A percentile compares a stretch with the other conserved stretches of the same genome.
Evolutionary conservation across 176 grass and related monocot genomes (phyloP).

Genomic region (Musa schizocarpa): DNA sequence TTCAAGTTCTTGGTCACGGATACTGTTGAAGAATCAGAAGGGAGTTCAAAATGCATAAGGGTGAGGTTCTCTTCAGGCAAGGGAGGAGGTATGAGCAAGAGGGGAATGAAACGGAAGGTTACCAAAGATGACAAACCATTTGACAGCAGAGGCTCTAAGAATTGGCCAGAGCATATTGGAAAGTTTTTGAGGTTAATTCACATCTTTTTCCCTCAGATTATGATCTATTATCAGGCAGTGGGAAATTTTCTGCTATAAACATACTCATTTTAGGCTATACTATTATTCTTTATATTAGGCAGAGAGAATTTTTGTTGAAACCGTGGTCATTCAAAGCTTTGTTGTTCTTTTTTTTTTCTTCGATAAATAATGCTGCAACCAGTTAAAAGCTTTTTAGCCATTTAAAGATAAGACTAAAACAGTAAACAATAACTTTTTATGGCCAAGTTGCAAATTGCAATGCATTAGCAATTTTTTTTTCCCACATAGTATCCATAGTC

Average conservation of each 20-base stretch:
- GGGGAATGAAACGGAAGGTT: conserved; percentile 71
- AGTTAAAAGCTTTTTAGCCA: too few relatives aligned
- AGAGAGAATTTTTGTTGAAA: too few relatives aligned
- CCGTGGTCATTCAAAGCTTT: too few relatives aligned
- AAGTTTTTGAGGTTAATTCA: conserved; percentile 72
- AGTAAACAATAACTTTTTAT: too few relatives aligned
- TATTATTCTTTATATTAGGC: background rate
- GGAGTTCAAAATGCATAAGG: conserved; percentile 54
- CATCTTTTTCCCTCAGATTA: background rate
- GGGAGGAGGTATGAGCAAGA: conserved; percentile 32
- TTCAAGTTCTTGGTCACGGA: conserved; percentile 91
- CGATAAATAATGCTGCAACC: too few relatives aligned
- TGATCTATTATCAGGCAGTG: background rate
- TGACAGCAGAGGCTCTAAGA: conserved; percentile 77
- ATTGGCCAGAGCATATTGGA: conserved; percentile 56
- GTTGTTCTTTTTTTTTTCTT: too few relatives aligned
- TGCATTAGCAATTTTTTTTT: too few relatives aligned
- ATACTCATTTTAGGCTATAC: background rate
- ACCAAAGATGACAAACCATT: conserved; percentile 47
- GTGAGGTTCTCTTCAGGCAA: conserved; percentile 45
- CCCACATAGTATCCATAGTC: too few relatives aligned
- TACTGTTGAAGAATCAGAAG: conserved; percentile 68
- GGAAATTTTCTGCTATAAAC: background rate
- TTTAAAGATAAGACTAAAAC: too few relatives aligned
- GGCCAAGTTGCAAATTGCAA: too few relatives aligned